A percentile compares a stretch with the other conserved stretches of the same genome.
Conservation (phyloP, 192 early-diverging fungal species). For the Umbelopsis vinacea region DNA sequence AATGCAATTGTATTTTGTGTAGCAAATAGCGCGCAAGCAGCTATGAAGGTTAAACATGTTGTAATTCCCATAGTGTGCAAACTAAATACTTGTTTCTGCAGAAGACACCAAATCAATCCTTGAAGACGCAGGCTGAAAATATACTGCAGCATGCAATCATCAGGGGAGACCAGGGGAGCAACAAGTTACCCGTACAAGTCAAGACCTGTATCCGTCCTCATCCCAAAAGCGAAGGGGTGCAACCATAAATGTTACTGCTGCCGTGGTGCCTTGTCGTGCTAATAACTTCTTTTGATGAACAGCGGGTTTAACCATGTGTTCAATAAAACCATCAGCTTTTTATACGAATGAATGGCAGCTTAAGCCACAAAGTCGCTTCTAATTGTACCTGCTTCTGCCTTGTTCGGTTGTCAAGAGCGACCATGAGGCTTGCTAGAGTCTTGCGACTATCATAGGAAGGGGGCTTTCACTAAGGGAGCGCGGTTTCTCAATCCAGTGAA, state of each 20-base stretch:
- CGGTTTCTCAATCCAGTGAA: constrained; percentile 21
- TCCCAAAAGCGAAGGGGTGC: background rate
- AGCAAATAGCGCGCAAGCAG: background rate
- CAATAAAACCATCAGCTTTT: background rate
- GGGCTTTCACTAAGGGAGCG: constrained; percentile 11
- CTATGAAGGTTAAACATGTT: background rate
- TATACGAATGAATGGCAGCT: background rate
- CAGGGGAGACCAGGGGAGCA: constrained; percentile 6
- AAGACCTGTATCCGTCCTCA: background rate
- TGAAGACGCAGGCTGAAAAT: background rate
- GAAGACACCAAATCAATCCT: background rate
- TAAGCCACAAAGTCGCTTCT: background rate
- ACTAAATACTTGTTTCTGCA: background rate
- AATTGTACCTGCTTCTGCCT: background rate
- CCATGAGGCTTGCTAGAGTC: constrained; percentile 21
- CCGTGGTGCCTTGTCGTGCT: too few species aligned
- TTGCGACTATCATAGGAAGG: constrained; percentile 13
- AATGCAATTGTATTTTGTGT: background rate
- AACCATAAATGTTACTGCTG: background rate
- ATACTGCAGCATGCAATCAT: constrained; percentile 19
- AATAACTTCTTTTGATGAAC: too few species aligned
- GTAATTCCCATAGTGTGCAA: background rate
- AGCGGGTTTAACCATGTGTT: too few species aligned
- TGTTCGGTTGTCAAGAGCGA: constrained; percentile 16
- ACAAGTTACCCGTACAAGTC: background rate